phyloP scores from a whole-genome alignment of 1,284 basidiomycete species.

The Boletus smithii region DNA sequence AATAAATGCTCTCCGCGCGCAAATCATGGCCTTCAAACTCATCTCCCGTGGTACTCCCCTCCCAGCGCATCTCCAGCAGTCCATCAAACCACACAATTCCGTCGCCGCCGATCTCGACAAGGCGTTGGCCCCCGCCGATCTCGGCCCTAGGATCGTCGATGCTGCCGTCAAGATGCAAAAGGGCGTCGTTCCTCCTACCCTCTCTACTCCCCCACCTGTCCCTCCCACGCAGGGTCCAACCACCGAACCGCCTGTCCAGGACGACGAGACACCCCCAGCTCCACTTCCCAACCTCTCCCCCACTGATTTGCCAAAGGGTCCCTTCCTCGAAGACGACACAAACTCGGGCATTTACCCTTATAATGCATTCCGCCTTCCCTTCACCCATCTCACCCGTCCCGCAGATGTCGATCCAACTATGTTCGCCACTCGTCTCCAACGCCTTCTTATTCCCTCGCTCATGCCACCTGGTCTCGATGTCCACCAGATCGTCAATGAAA shows the following conservation, averaged over 20 bases:
- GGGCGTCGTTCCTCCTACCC: slow-evolving; percentile 36
- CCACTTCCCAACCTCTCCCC: slow-evolving; percentile 37
- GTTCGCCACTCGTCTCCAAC: slow-evolving; percentile 72
- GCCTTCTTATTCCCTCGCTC: slow-evolving; percentile 82
- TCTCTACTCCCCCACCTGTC: slow-evolving; percentile 10
- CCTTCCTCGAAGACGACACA: slow-evolving; percentile 77
- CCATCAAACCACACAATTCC: slow-evolving; percentile 63
- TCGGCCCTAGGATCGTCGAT: slow-evolving; percentile 65
- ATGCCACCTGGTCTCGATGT: slow-evolving; percentile 95
- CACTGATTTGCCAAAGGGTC: slow-evolving; percentile 58
- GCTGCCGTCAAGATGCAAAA: slow-evolving; percentile 77
- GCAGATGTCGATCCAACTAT: slow-evolving; percentile 56
- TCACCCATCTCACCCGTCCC: slow-evolving; percentile 68
- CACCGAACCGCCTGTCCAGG: slow-evolving; percentile 34
- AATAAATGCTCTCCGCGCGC: slow-evolving; percentile 79
- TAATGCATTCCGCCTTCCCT: slow-evolving; percentile 90
- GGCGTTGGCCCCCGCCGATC: slow-evolving; percentile 55
- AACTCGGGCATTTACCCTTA: slow-evolving; percentile 89
- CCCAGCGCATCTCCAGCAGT: slow-evolving; percentile 76
- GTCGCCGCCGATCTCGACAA: slow-evolving; percentile 63
- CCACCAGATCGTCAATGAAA: slow-evolving; percentile 85
- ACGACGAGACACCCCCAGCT: slow-evolving; percentile 40
- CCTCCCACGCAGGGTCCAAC: slow-evolving; percentile 14
- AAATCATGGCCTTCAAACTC: slow-evolving; percentile 88
- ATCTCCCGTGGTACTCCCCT: slow-evolving; percentile 78